Evolutionary conservation across 805 yeast genomes (phyloP).

Genomic region (Saccharomyces mikatae): DNA sequence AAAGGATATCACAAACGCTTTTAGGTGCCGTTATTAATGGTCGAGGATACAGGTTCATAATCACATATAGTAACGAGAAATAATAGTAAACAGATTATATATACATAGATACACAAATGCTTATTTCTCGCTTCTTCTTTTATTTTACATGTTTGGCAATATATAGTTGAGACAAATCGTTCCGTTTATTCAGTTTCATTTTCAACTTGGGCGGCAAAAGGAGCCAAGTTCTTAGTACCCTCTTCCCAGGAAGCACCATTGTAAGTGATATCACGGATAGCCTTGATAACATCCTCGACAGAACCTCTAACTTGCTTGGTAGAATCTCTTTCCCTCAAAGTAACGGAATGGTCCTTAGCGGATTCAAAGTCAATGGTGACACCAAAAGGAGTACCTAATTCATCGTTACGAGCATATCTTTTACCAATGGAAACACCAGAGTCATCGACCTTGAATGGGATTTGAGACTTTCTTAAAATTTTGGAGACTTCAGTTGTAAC

Average conservation of each 20-base stretch:
- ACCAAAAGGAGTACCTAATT: slow-evolving; percentile 97
- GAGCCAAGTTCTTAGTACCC: slow-evolving; percentile 65
- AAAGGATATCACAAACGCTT: background rate
- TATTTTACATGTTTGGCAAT: background rate
- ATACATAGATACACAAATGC: background rate
- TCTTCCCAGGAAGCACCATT: slow-evolving; percentile 74
- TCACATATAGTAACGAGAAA: background rate
- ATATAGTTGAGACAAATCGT: background rate
- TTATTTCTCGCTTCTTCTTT: background rate
- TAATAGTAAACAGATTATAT: background rate
- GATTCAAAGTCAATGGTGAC: slow-evolving; percentile 94
- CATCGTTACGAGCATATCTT: slow-evolving; percentile 97
- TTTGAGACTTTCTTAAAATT: slow-evolving; percentile 66
- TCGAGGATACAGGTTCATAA: background rate
- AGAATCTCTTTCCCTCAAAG: slow-evolving; percentile 94
- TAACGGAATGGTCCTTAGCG: slow-evolving; percentile 76
- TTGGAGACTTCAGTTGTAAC: slow-evolving; percentile 61
- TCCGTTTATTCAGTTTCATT: slow-evolving; percentile 3
- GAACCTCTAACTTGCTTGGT: slow-evolving; percentile 95
- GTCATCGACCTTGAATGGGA: slow-evolving; percentile 94
- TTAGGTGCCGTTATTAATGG: background rate
- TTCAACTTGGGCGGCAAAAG: slow-evolving; percentile 64
- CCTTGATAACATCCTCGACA: slow-evolving; percentile 59
- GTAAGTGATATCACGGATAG: slow-evolving; percentile 70
- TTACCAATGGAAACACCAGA: slow-evolving; percentile 96